These are phyloP conservation scores for Fusarium musae DNA, from an alignment of 2,329 filamentous ascomycete species.

Conservation along the genomic window DNA sequence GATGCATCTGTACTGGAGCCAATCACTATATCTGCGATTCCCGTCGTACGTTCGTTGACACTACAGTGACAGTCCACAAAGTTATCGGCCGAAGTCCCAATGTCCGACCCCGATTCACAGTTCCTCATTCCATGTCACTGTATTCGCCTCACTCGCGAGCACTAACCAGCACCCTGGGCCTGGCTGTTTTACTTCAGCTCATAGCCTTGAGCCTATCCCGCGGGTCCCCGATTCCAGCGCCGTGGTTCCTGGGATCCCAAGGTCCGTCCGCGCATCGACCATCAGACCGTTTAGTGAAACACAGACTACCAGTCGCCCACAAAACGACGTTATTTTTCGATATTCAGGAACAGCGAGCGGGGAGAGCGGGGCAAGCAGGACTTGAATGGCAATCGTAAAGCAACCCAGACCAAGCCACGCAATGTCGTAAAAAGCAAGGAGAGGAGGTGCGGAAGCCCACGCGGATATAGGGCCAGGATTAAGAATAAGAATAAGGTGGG, in stretches of 20 bases:
- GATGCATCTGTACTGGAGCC: not conserved
- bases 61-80: not conserved
- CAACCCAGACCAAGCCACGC: not conserved
- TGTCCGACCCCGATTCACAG: not conserved
- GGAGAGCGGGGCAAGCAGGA: not conserved
- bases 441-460: not conserved
- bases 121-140: not conserved
- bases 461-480: conserved; percentile 25
- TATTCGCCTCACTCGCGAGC: conserved; percentile 1
- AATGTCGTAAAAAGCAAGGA: not conserved
- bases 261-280: conserved; percentile 1
- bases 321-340: conserved; percentile 1
- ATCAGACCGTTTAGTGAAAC: conserved; percentile 6
- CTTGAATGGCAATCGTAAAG: not conserved
- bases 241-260: conserved; percentile 15
- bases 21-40: not conserved
- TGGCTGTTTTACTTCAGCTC: conserved; percentile 9
- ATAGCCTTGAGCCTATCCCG: not conserved
- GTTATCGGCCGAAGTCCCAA: not conserved
- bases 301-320: not conserved
- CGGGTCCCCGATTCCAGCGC: not conserved
- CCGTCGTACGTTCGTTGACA: not conserved
- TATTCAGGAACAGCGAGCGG: conserved; percentile 3
- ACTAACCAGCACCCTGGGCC: not conserved
- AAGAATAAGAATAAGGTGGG: not conserved